Base-by-base conservation (phyloP, 768 basidiomycete species). In the Scleroderma citrinum region DNA sequence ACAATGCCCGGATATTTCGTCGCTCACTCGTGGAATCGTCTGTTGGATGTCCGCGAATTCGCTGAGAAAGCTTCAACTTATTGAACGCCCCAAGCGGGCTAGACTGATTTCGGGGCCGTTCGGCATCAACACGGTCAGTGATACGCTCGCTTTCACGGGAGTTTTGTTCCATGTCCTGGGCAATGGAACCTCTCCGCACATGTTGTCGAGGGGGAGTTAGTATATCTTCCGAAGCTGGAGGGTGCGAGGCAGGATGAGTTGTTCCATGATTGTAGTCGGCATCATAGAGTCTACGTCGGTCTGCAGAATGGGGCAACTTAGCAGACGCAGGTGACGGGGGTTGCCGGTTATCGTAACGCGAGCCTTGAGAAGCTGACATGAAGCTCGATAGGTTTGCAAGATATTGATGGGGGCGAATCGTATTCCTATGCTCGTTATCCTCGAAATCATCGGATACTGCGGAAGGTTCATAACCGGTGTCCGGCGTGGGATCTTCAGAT, bases 381-480 rank as follows among this genome's bases (percentile, higher is more conserved):
- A 51, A 73, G 64, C 53, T 46, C 46, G 57, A 52, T 50, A 59
- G 46, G 58, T 62, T 58, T 12, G 68, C 57, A 14, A 43, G 24
- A 47, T 51, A 57, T 46, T 71, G 67, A 35, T 70, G 67, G 30
- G 75, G 67, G 37, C 77, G 73, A 31, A 74, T 57, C 31, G 74
- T 69, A 32, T 47, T 81, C 75, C 51, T 75, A 69, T 59, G 61
- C 29, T 82, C 82, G 41, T 70, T 70, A 62, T 77, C 75, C 42
- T 87, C 83, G 44, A 79, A 64, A 61, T 87, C 86, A 56, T 75
- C 72, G 40, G 71, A 74, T 44, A 71, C 68, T 14, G 57, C 53
- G 13, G 76, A 73, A 21, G 82, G 83, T 49, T 90, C 85, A 59
- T 87, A 86, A n/a, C 83, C 85, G 30, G 78, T 71, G 16, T 72